Conservation (phyloP, 2,329 filamentous ascomycete genomes). For the Cordyceps javanica region DNA sequence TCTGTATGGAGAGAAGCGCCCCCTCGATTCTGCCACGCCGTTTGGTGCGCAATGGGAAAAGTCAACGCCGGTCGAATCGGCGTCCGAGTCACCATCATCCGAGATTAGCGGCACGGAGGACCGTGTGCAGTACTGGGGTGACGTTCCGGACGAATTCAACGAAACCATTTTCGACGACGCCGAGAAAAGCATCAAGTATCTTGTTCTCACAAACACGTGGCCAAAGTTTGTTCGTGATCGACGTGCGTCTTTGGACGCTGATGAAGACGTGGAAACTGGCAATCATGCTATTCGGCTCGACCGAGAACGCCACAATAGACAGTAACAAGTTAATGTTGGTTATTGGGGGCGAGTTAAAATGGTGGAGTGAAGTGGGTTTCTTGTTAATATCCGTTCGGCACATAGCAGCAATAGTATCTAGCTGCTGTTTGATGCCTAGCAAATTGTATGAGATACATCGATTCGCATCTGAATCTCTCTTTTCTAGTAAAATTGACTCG, state of each 20-base stretch:
- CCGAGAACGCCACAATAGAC: not conserved
- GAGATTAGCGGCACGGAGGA: constrained; percentile 8
- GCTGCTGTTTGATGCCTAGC: no score
- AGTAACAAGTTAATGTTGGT: not conserved
- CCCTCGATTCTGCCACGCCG: constrained; percentile 32
- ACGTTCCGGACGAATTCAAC: constrained; percentile 43
- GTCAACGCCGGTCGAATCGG: not conserved
- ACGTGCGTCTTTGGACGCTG: constrained; percentile 19
- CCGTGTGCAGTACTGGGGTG: constrained; percentile 29
- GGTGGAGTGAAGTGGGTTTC: not conserved
- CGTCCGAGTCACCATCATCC: not conserved
- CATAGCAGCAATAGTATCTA: no score
- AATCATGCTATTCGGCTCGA: not conserved
- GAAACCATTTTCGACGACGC: constrained; percentile 51
- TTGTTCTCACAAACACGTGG: constrained; percentile 65
- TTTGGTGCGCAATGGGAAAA: constrained; percentile 24
- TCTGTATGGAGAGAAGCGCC: constrained; percentile 30
- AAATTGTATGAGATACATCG: no score
- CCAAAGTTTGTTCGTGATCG: constrained; percentile 45
- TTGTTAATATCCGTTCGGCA: not conserved
- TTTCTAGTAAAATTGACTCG: not conserved
- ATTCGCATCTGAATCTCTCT: not conserved
- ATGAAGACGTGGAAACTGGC: not conserved
- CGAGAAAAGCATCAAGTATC: constrained; percentile 56
- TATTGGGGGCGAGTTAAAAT: not conserved